Evolutionary conservation across 148 eudicot species (phyloP), one percentile per base, ranked within the genome.

Genomic region (Pouteria glomerata): DNA sequence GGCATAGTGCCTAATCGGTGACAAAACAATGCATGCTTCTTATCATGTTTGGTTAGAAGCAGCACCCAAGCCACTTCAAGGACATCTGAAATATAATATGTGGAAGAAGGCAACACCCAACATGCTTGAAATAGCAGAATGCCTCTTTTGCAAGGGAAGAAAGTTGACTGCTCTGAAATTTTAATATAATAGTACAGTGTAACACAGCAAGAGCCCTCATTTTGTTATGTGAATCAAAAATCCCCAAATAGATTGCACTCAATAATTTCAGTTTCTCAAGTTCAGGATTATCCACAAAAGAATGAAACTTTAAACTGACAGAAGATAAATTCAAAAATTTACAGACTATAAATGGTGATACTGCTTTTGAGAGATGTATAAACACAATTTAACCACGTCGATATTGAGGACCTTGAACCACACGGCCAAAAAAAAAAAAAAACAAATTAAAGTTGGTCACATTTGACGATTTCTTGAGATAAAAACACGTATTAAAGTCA

Each of bases 341-440:
- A n/a, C 4, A 42, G 39, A 27, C 34, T 27, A 56, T 5, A 37
- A 6, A 69, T 8, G 18, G 35, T 13, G 31, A 26, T 10, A 33
- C 52, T 53, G 61, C 21, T 35, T 34, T 27, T 66, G 44, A 24
- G 26, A 11, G 29, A 44, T 42, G 26, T 30, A 19, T 29, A 57
- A 48, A 57, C 13, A 44, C n/a, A 29, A 41, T 26, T 14, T 41
- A 57, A 60, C 2, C 19, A 21, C 12, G 37, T 10, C 41, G 14
- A 70, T 27, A 70, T 39, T 26, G 53, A 41, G 39, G 59, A 71
- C 27, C 37, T 71, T 71, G 44, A 55, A 58, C 29, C 29, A 60
- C 56, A 42, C 27, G 44, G 44, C n/a, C 31, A 26, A 6, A 26
- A 18, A 41, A 21, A 18, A 2, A 16, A 71, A 24, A 10, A 3